phyloP scores from a whole-genome alignment of 2,329 filamentous ascomycete species.

The Neophaeococcomyces mojaviensis region DNA sequence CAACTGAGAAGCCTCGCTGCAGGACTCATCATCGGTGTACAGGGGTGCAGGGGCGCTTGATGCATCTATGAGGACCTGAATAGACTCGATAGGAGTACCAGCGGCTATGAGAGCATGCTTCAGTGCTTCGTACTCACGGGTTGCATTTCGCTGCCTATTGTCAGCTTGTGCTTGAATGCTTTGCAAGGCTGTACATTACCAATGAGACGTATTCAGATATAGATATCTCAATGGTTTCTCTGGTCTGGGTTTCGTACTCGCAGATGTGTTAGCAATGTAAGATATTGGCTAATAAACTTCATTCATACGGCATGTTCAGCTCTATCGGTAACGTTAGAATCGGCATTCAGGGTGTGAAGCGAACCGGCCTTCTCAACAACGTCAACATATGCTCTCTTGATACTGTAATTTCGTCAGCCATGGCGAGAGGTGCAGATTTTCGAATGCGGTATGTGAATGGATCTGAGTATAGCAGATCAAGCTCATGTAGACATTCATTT shows the following conservation, averaged over 20 bases:
- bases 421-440: background rate
- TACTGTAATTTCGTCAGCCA: conserved; percentile 3
- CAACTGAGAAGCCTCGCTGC: background rate
- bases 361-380: conserved; percentile 2
- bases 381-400: conserved; percentile 1
- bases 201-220: conserved; percentile 5
- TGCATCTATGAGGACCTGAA: conserved; percentile 12
- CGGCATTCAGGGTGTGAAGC: background rate
- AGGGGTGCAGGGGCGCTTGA: background rate
- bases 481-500: too few species aligned
- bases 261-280: too few species aligned
- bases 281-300: too few species aligned
- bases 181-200: background rate
- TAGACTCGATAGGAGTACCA: conserved; percentile 10
- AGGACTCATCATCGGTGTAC: background rate
- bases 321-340: background rate
- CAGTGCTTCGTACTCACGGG: conserved; percentile 8
- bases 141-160: conserved; percentile 1
- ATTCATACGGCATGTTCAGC: background rate
- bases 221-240: background rate
- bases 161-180: background rate
- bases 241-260: too few species aligned
- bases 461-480: background rate
- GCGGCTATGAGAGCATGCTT: conserved; percentile 13
- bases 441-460: background rate